Percentiles rank a stretch among this genome's conserved stretches.
These are phyloP conservation scores for Boletus huronensis DNA, from an alignment of 768 basidiomycete genomes.

Conservation along the genomic window DNA sequence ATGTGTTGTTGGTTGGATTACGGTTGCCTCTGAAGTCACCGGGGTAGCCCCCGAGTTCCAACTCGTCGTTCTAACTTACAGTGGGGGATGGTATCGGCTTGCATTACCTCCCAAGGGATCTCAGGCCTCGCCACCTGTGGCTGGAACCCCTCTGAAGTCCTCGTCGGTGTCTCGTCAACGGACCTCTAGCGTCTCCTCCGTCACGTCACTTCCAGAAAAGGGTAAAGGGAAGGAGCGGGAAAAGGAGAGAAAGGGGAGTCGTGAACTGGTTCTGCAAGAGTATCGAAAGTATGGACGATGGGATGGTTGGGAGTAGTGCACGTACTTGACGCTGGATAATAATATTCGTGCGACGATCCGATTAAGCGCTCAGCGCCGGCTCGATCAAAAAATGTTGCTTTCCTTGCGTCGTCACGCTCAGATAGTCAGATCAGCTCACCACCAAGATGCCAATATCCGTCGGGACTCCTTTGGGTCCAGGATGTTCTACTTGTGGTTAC, in stretches of 20 bases:
- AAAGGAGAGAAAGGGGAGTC: constrained; percentile 53
- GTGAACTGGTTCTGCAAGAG: constrained; percentile 69
- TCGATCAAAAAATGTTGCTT: neutral
- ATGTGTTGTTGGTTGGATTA: constrained; percentile 85
- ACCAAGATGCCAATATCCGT: constrained; percentile 28
- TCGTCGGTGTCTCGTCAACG: constrained; percentile 40
- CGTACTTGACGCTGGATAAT: neutral
- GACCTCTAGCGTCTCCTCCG: constrained; percentile 55
- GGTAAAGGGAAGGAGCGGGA: constrained; percentile 59
- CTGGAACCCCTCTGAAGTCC: constrained; percentile 46
- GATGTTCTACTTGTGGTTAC: constrained; percentile 58
- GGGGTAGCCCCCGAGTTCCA: constrained; percentile 54
- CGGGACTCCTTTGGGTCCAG: constrained; percentile 25
- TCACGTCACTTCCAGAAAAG: constrained; percentile 42
- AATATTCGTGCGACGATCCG: neutral
- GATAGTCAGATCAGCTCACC: neutral
- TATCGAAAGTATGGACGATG: constrained; percentile 81
- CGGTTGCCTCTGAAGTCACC: constrained; percentile 40
- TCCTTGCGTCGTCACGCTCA: neutral
- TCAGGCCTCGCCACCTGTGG: constrained; percentile 16
- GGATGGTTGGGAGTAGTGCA: constrained; percentile 78
- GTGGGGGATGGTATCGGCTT: constrained; percentile 90
- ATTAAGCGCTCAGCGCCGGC: neutral
- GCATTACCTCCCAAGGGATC: constrained; percentile 47
- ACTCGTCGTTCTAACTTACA: constrained; percentile 80